Evolutionary conservation across 345 rosid genomes (phyloP), one percentile per base, ranked within the genome.

Genomic region (Camelina hispida): DNA sequence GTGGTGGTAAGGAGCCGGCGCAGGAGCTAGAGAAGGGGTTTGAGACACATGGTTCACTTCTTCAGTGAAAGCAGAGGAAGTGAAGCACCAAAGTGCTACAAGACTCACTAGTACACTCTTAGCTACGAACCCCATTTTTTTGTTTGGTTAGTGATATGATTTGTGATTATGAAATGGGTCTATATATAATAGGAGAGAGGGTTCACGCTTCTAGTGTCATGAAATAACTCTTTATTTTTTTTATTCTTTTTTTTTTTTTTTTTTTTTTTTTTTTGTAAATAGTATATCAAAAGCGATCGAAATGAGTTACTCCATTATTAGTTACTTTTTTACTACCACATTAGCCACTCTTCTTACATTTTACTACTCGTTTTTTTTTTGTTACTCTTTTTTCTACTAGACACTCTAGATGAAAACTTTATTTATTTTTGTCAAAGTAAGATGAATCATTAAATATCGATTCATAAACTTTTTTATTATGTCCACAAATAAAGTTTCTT

Each of bases 1-100:
- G 62, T 78, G 86, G 68, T 78, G 80, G 77, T 71, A 77, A 38
- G 75, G 85, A 54, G 79, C 72, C 5, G 81, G 86, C 18, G 86
- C 78, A 0, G 64, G 14, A 54, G 84, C 84, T 7, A 83, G 77
- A 15, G 74, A 5, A 55, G 72, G 79, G 60, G 73, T 66, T 72
- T 51, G 46, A 69, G 37, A 17, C 28, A 23, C 77, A 25, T 82
- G 78, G 81, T 72, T 69, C 8, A 62, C 28, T 47, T 59, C 80
- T 42, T 82, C 78, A 18, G 82, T 67, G 48, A 60, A 78, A 13
- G 60, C 85, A 9, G 86, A 73, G 50, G 73, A 66, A 68, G 85
- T 60, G 81, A 78, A 81, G 84, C 76, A 74, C 74, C 85, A 76
- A 4, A 83, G 46, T 53, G 82, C 55, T 28, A 79, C 30, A 12